Base-by-base conservation (phyloP, 2,329 filamentous ascomycete species). In the Phialophora verrucosa region DNA sequence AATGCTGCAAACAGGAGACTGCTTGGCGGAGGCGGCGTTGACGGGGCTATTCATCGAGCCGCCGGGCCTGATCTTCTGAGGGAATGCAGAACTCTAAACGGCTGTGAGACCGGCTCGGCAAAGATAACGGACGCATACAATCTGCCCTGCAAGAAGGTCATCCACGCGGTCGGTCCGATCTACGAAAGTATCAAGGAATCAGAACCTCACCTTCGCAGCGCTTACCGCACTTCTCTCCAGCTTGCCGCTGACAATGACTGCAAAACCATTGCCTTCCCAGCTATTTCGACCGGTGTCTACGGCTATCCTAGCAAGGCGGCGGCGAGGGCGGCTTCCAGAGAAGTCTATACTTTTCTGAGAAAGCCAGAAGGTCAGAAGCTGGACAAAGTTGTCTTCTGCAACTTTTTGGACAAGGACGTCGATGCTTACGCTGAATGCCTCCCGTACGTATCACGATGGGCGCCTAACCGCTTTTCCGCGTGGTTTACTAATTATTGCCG, bases 161-260 rank as follows among this genome's bases (percentile, higher is more conserved):
- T 98, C 63, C 95, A 98, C 77, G 88, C 95, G 20, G 94, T 97
- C 3, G 95, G 95, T 0, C 95, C 95, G 0, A 79, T 96, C 32
- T 97, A 93, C 78, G 71, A 80, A 60, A 76, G 79, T 32, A 74
- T 78, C 14, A 73, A 75, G 65, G 51, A 65, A 7, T 73, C 68
- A 14, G 78, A 80, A 61, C 56, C 58, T n/a, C 73, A 87, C 44
- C 75, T 90, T 76, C 84, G 80, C 65, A 78, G 75, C 70, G 90
- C 93, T 80, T 99, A 99, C 76, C 82, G 81, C 7, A 86, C 81
- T 50, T 90, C 88, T 72, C 78, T 98, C 65, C 80, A 90, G 73
- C 76, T 96, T n/a, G 93, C 93, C 0, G 88, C 87, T 0, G 78
- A 87, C 59, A 83, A 89, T 62, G 83, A 82, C 1, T 85, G 91